phyloP scores from a whole-genome alignment of 768 basidiomycete species.

The Mycena alexandri region DNA sequence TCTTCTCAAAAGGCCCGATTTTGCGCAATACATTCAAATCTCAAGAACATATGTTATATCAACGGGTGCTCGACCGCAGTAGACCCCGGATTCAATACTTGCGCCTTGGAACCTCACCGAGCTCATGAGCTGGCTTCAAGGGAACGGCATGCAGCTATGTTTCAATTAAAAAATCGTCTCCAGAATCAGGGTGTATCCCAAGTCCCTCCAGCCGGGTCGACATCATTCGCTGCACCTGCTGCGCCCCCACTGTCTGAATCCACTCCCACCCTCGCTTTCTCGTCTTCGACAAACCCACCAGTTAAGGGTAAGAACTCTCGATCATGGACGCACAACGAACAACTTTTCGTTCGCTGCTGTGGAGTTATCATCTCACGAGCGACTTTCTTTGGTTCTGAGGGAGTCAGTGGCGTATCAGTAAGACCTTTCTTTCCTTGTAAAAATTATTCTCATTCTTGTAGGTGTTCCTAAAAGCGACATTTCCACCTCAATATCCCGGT shows the following conservation, averaged over 20 bases:
- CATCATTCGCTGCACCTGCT: no score
- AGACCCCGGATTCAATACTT: conserved; percentile 7
- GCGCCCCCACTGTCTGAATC: no score
- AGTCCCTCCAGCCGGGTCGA: neutral
- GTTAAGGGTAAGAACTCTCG: conserved; percentile 15
- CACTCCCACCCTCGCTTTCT: neutral
- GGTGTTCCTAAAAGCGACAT: conserved; percentile 13
- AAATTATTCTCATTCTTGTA: neutral
- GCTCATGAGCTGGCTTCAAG: neutral
- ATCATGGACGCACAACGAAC: conserved; percentile 40
- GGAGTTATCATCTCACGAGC: neutral
- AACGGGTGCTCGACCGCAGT: neutral
- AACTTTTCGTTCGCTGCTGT: conserved; percentile 32
- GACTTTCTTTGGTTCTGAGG: neutral
- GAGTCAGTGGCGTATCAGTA: conserved; percentile 5
- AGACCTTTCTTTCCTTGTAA: neutral
- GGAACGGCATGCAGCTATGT: conserved; percentile 13
- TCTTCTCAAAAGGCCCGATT: conserved; percentile 11
- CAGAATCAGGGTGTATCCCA: conserved; percentile 1
- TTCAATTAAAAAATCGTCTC: conserved; percentile 13
- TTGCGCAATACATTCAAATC: neutral
- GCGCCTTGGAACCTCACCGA: neutral
- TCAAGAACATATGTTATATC: neutral
- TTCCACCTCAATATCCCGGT: conserved; percentile 5
- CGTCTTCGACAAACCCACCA: neutral